Evolutionary conservation across 1,139 yeast species (phyloP).

Genomic region (Diutina rugosa): DNA sequence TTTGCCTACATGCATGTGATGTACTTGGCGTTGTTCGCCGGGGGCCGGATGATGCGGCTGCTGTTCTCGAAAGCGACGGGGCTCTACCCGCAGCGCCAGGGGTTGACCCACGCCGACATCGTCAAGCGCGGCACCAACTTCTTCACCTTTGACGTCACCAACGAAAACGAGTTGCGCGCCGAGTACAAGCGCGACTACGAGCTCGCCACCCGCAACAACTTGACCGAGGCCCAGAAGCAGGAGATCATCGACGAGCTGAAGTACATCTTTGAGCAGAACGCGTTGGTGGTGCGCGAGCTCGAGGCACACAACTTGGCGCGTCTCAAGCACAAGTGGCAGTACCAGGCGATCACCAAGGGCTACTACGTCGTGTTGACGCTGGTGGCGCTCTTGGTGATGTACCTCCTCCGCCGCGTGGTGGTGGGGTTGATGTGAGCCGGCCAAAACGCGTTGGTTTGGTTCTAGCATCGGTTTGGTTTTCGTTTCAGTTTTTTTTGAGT

Average conservation of each 20-base stretch:
- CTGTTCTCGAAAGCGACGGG: constrained; percentile 56
- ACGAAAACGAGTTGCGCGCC: constrained; percentile 51
- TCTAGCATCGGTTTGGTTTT: too few species aligned
- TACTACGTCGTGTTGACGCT: constrained; percentile 23
- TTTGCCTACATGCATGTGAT: constrained; percentile 81
- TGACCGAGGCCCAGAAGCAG: constrained; percentile 57
- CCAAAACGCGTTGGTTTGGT: background rate
- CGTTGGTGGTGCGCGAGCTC: constrained; percentile 47
- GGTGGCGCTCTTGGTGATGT: constrained; percentile 13
- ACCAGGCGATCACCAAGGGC: constrained; percentile 38
- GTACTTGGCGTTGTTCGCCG: constrained; percentile 80
- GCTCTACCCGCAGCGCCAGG: constrained; percentile 60
- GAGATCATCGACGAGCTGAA: constrained; percentile 60
- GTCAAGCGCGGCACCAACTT: constrained; percentile 54
- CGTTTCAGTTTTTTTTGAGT: too few species aligned
- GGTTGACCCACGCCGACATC: constrained; percentile 49
- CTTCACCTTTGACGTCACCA: constrained; percentile 59
- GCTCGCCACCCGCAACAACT: constrained; percentile 52
- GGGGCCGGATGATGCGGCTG: constrained; percentile 66
- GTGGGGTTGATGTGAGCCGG: background rate
- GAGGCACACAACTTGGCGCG: constrained; percentile 49
- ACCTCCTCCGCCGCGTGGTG: constrained; percentile 1
- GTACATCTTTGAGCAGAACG: constrained; percentile 53
- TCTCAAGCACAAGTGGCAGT: constrained; percentile 43
- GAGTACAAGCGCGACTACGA: constrained; percentile 68